Percentiles rank a stretch among this genome's conserved stretches.
phyloP scores from a whole-genome alignment of 2,329 filamentous ascomycete species.

The Pseudogymnoascus sp. region DNA sequence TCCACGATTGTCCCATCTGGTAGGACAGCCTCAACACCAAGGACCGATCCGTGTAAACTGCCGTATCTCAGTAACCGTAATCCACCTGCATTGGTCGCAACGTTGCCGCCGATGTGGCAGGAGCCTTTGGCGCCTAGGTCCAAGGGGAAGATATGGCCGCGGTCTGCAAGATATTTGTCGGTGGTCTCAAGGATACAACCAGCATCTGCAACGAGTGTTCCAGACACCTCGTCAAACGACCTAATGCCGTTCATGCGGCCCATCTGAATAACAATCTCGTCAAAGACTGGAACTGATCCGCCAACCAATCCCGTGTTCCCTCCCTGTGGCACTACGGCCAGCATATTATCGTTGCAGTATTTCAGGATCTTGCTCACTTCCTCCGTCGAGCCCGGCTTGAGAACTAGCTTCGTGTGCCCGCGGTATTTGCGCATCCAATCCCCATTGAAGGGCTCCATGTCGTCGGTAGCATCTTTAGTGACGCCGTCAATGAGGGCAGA shows the following conservation, averaged over 20 bases:
- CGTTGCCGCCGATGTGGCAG: conserved; percentile 92
- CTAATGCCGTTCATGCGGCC: conserved; percentile 84
- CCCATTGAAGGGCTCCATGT: conserved; percentile 85
- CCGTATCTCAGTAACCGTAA: conserved; percentile 85
- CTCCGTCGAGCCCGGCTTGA: conserved; percentile 76
- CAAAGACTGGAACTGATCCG: conserved; percentile 92
- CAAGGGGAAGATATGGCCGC: conserved; percentile 83
- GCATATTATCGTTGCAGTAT: conserved; percentile 88
- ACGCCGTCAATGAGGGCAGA: conserved; percentile 81
- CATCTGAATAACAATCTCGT: conserved; percentile 93
- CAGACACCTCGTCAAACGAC: conserved; percentile 88
- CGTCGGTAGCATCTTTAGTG: conserved; percentile 62
- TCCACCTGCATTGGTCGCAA: conserved; percentile 91
- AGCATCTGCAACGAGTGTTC: conserved; percentile 81
- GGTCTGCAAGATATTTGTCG: conserved; percentile 76
- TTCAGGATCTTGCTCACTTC: conserved; percentile 85
- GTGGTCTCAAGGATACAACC: conserved; percentile 85
- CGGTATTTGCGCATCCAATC: conserved; percentile 99
- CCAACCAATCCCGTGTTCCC: conserved; percentile 95
- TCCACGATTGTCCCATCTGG: conserved; percentile 89
- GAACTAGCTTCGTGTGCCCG: conserved; percentile 76
- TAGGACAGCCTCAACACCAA: conserved; percentile 88
- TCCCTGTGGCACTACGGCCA: conserved; percentile 93
- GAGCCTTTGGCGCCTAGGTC: conserved; percentile 97
- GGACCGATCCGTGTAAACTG: conserved; percentile 83